These are phyloP conservation scores for Suillus luteus DNA, from an alignment of 768 basidiomycete species.

Conservation along the genomic window DNA sequence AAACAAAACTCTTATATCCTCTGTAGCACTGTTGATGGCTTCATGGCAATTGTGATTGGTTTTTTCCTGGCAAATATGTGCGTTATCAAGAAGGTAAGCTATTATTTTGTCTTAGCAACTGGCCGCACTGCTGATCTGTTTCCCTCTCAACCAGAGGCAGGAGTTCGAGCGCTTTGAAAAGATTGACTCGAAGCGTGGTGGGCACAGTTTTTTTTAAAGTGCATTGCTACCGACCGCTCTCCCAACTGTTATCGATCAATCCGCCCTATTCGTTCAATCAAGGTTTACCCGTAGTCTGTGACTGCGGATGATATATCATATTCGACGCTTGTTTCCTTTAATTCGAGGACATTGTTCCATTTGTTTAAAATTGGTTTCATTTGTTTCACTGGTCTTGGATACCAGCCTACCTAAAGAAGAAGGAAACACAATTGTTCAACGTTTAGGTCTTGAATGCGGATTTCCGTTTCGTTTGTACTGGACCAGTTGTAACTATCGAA, in stretches of 20 bases:
- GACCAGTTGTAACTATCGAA: background rate
- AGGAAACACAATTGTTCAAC: background rate
- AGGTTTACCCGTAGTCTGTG: background rate
- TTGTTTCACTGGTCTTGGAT: background rate
- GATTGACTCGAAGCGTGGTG: slow-evolving; percentile 89
- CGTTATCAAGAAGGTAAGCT: slow-evolving; percentile 74
- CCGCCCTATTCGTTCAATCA: background rate
- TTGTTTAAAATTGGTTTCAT: background rate
- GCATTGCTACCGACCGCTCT: slow-evolving; percentile 4
- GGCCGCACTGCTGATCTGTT: slow-evolving; percentile 14
- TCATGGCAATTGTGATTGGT: slow-evolving; percentile 74
- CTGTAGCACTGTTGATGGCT: slow-evolving; percentile 71
- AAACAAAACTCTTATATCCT: background rate
- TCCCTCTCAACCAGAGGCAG: slow-evolving; percentile 52
- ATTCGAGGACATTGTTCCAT: background rate
- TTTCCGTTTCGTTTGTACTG: background rate
- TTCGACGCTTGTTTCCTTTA: background rate
- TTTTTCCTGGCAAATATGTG: slow-evolving; percentile 82
- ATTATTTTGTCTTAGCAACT: background rate
- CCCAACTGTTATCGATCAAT: background rate
- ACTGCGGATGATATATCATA: slow-evolving; percentile 1
- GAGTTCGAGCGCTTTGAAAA: slow-evolving; percentile 84
- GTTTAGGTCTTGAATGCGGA: background rate
- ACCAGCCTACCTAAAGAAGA: background rate
- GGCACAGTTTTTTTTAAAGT: slow-evolving; percentile 79